These are phyloP conservation scores for Scutellaria galericulata DNA, from an alignment of 257 asterid genomes.

Conservation along the genomic window DNA sequence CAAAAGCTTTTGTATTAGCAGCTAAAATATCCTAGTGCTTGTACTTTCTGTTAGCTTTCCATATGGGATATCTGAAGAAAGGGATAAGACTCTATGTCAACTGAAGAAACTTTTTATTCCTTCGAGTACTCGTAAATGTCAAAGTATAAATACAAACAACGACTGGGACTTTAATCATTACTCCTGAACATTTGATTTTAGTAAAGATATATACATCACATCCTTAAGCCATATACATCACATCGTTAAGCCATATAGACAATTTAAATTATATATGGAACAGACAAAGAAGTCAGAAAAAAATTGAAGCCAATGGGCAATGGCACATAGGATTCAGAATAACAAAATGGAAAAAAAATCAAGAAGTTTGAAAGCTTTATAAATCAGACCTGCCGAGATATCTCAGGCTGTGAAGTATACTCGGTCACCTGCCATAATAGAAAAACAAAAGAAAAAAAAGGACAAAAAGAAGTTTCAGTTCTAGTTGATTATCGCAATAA, in stretches of 20 bases:
- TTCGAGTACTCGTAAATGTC: background rate
- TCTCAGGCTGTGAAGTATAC: slow-evolving; percentile 74
- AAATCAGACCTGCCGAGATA: slow-evolving; percentile 78
- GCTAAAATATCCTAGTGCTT: background rate
- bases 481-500: slow-evolving; percentile 5
- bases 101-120: background rate
- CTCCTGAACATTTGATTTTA: background rate
- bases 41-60: background rate
- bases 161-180: slow-evolving; percentile 16
- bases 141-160: background rate
- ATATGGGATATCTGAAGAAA: background rate
- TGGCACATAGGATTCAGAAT: slow-evolving; percentile 22
- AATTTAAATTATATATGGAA: too few relatives aligned
- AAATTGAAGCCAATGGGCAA: background rate
- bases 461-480: slow-evolving; percentile 21
- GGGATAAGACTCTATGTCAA: background rate
- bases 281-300: background rate
- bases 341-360: slow-evolving; percentile 7
- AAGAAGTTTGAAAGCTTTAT: slow-evolving; percentile 29
- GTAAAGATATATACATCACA: background rate
- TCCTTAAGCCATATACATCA: background rate
- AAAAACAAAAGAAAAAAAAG: slow-evolving; percentile 13
- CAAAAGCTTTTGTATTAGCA: too few relatives aligned
- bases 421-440: slow-evolving; percentile 62
- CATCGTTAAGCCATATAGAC: background rate